Evolutionary conservation across 768 basidiomycete genomes (phyloP).

Genomic region (button mushroom (Agaricus bisporus)): DNA sequence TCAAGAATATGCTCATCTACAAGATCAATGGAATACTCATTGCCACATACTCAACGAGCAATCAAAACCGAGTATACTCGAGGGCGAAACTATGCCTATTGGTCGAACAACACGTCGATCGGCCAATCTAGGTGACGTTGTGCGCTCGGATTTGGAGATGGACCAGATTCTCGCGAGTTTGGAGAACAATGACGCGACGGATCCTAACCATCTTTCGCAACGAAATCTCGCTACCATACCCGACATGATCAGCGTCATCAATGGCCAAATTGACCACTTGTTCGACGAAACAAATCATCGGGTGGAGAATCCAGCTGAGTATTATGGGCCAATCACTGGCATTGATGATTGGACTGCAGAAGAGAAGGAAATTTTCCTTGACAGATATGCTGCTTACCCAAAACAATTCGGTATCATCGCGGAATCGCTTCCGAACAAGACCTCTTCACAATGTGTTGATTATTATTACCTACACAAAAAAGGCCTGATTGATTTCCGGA

Average conservation of each 20-base stretch:
- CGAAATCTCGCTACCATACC: slow-evolving; percentile 84
- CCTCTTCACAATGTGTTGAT: slow-evolving; percentile 81
- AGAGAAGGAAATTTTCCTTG: slow-evolving; percentile 73
- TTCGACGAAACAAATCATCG: slow-evolving; percentile 86
- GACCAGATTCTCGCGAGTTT: slow-evolving; percentile 95
- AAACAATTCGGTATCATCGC: slow-evolving; percentile 97
- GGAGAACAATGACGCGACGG: slow-evolving; percentile 88
- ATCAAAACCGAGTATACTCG: slow-evolving; percentile 30
- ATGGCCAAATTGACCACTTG: slow-evolving; percentile 51
- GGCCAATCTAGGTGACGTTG: slow-evolving; percentile 78
- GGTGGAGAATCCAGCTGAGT: slow-evolving; percentile 69
- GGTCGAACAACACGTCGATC: slow-evolving; percentile 70
- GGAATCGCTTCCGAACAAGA: slow-evolving; percentile 74
- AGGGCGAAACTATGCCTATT: slow-evolving; percentile 33
- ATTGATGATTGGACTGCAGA: slow-evolving; percentile 84
- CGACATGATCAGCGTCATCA: slow-evolving; percentile 77
- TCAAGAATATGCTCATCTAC: slow-evolving; percentile 60
- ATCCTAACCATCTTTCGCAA: slow-evolving; percentile 82
- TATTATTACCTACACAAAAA: slow-evolving; percentile 97
- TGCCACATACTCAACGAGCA: slow-evolving; percentile 65
- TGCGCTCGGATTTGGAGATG: slow-evolving; percentile 94
- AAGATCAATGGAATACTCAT: slow-evolving; percentile 69
- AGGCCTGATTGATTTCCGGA: slow-evolving; percentile 76
- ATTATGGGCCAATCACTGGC: slow-evolving; percentile 69
- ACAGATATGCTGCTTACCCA: slow-evolving; percentile 77